A percentile compares a stretch with the other conserved stretches of the same genome.
phyloP scores from a whole-genome alignment of 805 yeast species.

The Yarrowia phangngaensis region DNA sequence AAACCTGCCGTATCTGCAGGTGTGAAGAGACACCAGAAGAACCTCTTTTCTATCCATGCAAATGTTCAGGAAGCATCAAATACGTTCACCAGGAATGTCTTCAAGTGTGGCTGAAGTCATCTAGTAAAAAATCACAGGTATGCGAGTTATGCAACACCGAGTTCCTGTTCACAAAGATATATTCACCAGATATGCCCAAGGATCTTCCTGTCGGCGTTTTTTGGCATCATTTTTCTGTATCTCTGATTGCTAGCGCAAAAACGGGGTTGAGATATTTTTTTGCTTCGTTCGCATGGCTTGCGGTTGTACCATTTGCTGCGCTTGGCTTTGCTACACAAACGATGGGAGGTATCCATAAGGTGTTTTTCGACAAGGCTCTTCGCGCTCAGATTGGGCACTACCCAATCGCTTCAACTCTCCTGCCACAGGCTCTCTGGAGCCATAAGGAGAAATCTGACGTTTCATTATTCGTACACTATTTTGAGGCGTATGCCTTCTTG shows the following conservation, averaged over 20 bases:
- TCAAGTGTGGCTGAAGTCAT: conserved; percentile 77
- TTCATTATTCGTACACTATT: conserved; percentile 28
- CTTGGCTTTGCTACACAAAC: too few relatives aligned
- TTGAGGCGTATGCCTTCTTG: conserved; percentile 37
- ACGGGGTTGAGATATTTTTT: conserved; percentile 19
- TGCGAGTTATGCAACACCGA: conserved; percentile 88
- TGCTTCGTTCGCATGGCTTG: conserved; percentile 10
- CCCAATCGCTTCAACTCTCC: background rate
- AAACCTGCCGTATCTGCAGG: conserved; percentile 86
- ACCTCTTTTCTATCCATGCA: conserved; percentile 88
- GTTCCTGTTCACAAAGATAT: conserved; percentile 64
- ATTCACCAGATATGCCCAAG: conserved; percentile 61
- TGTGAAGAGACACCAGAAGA: conserved; percentile 78
- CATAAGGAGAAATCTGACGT: background rate
- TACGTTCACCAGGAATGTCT: conserved; percentile 92
- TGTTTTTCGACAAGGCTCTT: conserved; percentile 9
- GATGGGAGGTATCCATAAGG: conserved; percentile 3
- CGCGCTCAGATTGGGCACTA: background rate
- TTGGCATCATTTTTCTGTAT: conserved; percentile 31
- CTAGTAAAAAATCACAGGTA: conserved; percentile 51
- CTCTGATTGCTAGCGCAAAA: background rate
- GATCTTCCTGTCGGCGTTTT: conserved; percentile 55
- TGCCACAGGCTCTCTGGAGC: background rate
- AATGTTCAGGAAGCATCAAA: conserved; percentile 88
- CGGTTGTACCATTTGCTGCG: conserved; percentile 3